A percentile compares a stretch with the other conserved stretches of the same genome.
These are phyloP conservation scores for Hypomyces rosellus DNA, from an alignment of 2,329 filamentous ascomycete genomes.

Conservation along the genomic window DNA sequence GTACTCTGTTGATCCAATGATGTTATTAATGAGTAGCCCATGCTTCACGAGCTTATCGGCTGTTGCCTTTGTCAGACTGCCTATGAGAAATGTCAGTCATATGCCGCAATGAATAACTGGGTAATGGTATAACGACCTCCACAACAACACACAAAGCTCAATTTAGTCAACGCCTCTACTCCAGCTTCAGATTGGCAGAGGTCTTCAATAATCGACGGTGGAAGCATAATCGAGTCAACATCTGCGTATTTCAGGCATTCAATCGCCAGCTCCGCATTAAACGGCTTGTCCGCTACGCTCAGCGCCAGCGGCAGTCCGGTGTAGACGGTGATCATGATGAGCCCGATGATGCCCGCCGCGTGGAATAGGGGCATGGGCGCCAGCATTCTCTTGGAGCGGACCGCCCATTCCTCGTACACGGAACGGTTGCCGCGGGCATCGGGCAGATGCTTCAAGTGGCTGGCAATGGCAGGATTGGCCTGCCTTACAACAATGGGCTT, in stretches of 20 bases:
- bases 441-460: conserved; percentile 23
- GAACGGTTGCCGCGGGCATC: conserved; percentile 17
- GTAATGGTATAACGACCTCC: conserved; percentile 24
- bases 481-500: conserved; percentile 36
- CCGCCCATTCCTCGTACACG: conserved; percentile 7
- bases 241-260: conserved; percentile 25
- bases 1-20: conserved; percentile 39
- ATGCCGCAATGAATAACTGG: not conserved
- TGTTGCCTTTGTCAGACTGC: conserved; percentile 30
- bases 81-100: conserved; percentile 13
- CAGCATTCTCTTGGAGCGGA: conserved; percentile 3
- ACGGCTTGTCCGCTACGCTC: conserved; percentile 25
- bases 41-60: conserved; percentile 31
- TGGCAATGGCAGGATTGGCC: conserved; percentile 31
- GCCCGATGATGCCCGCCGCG: conserved; percentile 26
- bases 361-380: conserved; percentile 33
- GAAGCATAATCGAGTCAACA: conserved; percentile 23
- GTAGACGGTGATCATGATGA: conserved; percentile 23
- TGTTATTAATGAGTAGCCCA: conserved; percentile 30
- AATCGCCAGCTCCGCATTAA: conserved; percentile 28
- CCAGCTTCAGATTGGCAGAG: conserved; percentile 29
- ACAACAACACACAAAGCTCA: conserved; percentile 29
- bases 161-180: conserved; percentile 23
- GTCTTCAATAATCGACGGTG: conserved; percentile 38
- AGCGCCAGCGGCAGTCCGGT: conserved; percentile 21